phyloP scores from a whole-genome alignment of 306 rosid genomes.

The Vigna unguiculata region DNA sequence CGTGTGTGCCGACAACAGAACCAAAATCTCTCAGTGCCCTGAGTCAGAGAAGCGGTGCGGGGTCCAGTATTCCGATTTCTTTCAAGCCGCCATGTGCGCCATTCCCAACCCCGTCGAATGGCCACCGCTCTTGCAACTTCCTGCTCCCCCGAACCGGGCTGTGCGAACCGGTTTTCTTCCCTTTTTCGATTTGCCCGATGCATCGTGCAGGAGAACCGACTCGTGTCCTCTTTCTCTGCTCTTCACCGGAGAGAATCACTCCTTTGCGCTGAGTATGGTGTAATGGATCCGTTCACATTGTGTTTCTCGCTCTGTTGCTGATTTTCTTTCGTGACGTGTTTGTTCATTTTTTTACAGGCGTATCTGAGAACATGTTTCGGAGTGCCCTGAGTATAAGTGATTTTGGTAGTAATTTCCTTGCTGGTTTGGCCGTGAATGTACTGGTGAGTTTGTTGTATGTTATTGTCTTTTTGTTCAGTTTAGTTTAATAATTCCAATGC shows the following conservation, averaged over 20 bases:
- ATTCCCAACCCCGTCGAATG: constrained; percentile 68
- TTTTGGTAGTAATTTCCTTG: constrained; percentile 39
- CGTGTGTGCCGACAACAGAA: constrained; percentile 31
- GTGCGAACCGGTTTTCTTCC: constrained; percentile 50
- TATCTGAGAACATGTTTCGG: constrained; percentile 60
- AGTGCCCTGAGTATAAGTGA: constrained; percentile 42
- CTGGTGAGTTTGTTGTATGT: constrained; percentile 54
- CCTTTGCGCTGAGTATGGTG: constrained; percentile 60
- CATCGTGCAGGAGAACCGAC: constrained; percentile 56
- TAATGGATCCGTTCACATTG: not conserved
- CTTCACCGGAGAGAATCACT: constrained; percentile 67
- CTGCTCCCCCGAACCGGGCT: constrained; percentile 55
- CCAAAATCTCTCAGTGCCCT: constrained; percentile 35
- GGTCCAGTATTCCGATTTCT: constrained; percentile 51
- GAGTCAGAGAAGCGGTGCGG: constrained; percentile 63
- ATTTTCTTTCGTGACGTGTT: not conserved
- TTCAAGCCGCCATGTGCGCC: constrained; percentile 55
- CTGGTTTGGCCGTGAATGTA: constrained; percentile 54
- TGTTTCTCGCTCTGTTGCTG: not conserved
- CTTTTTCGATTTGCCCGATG: constrained; percentile 56
- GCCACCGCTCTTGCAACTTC: constrained; percentile 84
- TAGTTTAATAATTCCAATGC: not conserved
- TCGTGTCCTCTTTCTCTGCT: constrained; percentile 70
- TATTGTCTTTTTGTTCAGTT: not conserved
- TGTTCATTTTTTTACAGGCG: constrained; percentile 47